A percentile compares a stretch with the other conserved stretches of the same genome.
These are phyloP conservation scores for Cubamyces sp. DNA, from an alignment of 768 basidiomycete species.

Conservation along the genomic window DNA sequence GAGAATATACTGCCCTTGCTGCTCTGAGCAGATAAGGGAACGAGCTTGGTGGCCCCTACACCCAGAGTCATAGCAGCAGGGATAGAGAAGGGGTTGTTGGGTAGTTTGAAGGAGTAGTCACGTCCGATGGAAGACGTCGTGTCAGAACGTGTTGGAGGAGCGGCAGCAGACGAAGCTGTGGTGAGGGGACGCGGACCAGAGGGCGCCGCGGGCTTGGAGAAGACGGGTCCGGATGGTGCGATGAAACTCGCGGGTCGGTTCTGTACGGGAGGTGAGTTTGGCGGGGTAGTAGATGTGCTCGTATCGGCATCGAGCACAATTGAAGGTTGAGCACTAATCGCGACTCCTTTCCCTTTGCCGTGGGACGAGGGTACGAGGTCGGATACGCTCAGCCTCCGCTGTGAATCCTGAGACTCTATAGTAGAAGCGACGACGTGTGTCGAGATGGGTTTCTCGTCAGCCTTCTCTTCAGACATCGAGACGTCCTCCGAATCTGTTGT, in stretches of 20 bases:
- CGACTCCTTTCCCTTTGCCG: constrained; percentile 26
- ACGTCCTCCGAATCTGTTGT: constrained; percentile 11
- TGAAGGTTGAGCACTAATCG: not conserved
- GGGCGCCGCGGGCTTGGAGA: constrained; percentile 60
- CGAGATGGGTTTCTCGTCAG: not conserved
- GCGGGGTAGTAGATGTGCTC: constrained; percentile 59
- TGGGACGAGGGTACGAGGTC: constrained; percentile 49
- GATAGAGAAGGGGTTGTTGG: constrained; percentile 44
- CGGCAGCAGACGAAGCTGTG: constrained; percentile 22
- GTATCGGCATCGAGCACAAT: constrained; percentile 10
- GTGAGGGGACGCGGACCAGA: constrained; percentile 34
- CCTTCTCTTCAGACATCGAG: constrained; percentile 8
- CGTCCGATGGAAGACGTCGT: constrained; percentile 23
- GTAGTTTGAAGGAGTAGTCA: constrained; percentile 41
- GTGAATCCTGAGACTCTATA: constrained; percentile 9
- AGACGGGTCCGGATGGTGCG: constrained; percentile 49
- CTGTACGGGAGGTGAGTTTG: constrained; percentile 52
- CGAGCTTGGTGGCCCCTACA: constrained; percentile 37
- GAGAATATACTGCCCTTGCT: constrained; percentile 57
- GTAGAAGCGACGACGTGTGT: not conserved
- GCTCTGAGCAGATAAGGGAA: constrained; percentile 50
- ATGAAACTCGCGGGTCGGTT: constrained; percentile 23
- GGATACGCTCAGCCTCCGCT: constrained; percentile 57
- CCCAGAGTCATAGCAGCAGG: constrained; percentile 52
- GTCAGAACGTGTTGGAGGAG: constrained; percentile 20